Percentiles rank a stretch among this genome's conserved stretches.
phyloP scores from a whole-genome alignment of 23 red algal genomes.

The Cyanidiococcus yangmingshanensis region DNA sequence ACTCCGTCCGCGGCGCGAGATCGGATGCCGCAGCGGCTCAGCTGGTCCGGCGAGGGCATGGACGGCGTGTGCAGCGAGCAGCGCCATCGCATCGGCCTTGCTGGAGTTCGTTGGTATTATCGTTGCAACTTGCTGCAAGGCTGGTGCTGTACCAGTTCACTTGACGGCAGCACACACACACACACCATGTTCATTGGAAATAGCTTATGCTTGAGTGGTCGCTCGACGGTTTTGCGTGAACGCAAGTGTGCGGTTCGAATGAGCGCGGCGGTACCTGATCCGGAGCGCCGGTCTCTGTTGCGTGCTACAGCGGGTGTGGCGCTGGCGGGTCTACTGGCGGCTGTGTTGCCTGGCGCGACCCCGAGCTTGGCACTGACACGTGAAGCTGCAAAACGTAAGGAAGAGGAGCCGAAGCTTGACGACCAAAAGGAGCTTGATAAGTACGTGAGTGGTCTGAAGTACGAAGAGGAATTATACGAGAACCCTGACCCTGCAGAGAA shows the following conservation, averaged over 20 bases:
- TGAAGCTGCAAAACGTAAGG: not conserved
- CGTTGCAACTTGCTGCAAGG: too few relatives aligned
- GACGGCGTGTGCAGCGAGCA: too few relatives aligned
- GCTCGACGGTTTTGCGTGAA: not conserved
- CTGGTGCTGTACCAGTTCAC: too few relatives aligned
- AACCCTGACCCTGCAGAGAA: slow-evolving; percentile 19
- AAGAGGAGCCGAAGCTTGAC: not conserved
- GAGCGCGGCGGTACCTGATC: not conserved
- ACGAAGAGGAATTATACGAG: slow-evolving; percentile 12
- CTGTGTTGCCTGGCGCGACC: not conserved
- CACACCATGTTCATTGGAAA: not conserved
- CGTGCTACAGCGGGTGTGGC: not conserved
- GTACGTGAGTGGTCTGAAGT: not conserved
- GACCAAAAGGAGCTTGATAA: slow-evolving; percentile 12
- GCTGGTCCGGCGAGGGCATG: too few relatives aligned
- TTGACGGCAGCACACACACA: too few relatives aligned
- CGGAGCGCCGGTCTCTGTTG: not conserved
- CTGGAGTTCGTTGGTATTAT: too few relatives aligned
- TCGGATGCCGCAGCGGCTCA: too few relatives aligned
- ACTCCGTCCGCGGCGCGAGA: too few relatives aligned
- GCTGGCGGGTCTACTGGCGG: not conserved
- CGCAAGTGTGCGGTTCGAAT: not conserved
- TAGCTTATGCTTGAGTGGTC: not conserved
- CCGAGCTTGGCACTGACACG: not conserved
- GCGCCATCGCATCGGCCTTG: too few relatives aligned